A percentile compares a stretch with the other conserved stretches of the same genome.
phyloP scores from a whole-genome alignment of 805 yeast genomes.

The Pichia insulana region DNA sequence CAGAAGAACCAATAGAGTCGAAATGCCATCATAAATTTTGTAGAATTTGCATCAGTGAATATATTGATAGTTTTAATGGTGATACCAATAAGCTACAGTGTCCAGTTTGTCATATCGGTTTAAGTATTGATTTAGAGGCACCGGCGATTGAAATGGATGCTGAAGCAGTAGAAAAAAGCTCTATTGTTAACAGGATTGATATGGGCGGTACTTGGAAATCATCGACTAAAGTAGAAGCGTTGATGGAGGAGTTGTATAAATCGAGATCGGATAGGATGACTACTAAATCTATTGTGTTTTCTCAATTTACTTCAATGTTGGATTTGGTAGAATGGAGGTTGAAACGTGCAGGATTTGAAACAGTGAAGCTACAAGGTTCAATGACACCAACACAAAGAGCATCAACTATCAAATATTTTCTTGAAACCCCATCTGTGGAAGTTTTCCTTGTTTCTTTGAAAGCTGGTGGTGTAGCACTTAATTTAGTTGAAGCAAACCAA shows the following conservation, averaged over 20 bases:
- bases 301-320: slow-evolving; percentile 83
- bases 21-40: slow-evolving; percentile 93
- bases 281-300: slow-evolving; percentile 90
- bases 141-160: slow-evolving; percentile 70
- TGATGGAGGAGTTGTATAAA: slow-evolving; percentile 85
- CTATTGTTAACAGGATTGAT: slow-evolving; percentile 80
- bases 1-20: slow-evolving; percentile 93
- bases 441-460: slow-evolving; percentile 90
- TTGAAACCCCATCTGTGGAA: slow-evolving; percentile 89
- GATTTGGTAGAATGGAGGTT: slow-evolving; percentile 95
- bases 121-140: slow-evolving; percentile 82
- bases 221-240: slow-evolving; percentile 93
- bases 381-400: slow-evolving; percentile 97
- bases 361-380: slow-evolving; percentile 90
- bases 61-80: slow-evolving; percentile 73
- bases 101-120: slow-evolving; percentile 92
- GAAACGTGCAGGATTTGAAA: slow-evolving; percentile 88
- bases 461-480: slow-evolving; percentile 98
- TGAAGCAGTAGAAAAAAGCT: slow-evolving; percentile 49
- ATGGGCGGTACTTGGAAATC: slow-evolving; percentile 88
- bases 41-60: slow-evolving; percentile 85
- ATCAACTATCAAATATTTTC: slow-evolving; percentile 79
- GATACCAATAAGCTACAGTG: slow-evolving; percentile 55
- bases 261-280: slow-evolving; percentile 81
- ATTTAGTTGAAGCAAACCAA: slow-evolving; percentile 93